These are phyloP conservation scores for Dysphania ambrosioides DNA, from an alignment of 148 eudicot species.

Conservation along the genomic window DNA sequence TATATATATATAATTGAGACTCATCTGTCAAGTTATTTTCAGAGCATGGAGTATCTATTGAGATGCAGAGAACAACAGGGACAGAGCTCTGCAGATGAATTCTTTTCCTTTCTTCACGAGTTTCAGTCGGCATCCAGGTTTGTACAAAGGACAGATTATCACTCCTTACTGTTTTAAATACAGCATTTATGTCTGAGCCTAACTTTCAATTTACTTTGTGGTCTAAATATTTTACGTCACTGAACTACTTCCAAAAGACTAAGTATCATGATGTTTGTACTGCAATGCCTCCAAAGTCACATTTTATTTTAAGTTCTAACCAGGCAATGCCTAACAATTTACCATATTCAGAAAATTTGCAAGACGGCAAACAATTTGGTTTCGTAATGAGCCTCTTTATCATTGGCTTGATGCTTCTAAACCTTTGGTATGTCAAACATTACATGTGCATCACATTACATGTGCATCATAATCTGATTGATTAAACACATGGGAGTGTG, in stretches of 20 bases:
- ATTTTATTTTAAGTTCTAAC: slow-evolving; percentile 3
- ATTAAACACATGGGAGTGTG: not conserved
- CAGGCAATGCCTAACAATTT: slow-evolving; percentile 7
- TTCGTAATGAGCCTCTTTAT: slow-evolving; percentile 81
- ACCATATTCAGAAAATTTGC: slow-evolving; percentile 78
- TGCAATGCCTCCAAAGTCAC: not conserved
- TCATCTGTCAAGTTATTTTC: slow-evolving; percentile 9
- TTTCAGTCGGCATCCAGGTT: slow-evolving; percentile 97
- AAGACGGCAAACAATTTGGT: slow-evolving; percentile 92
- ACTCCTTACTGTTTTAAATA: slow-evolving; percentile 2
- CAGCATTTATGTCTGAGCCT: not conserved
- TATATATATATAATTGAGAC: slow-evolving; percentile 4
- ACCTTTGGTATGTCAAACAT: slow-evolving; percentile 61
- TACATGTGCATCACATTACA: not conserved
- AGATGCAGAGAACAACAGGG: slow-evolving; percentile 64
- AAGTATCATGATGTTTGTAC: not conserved
- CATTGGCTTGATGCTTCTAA: slow-evolving; percentile 95
- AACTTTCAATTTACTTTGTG: not conserved
- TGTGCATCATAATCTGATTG: not conserved
- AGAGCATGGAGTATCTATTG: slow-evolving; percentile 89
- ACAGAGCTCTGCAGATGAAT: slow-evolving; percentile 56
- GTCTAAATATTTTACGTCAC: too few relatives aligned
- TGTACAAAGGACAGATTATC: not conserved
- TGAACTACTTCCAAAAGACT: not conserved
- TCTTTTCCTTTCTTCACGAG: slow-evolving; percentile 54